Base-by-base conservation (phyloP, 495 filamentous ascomycete genomes). In the Daldinia concentrica region DNA sequence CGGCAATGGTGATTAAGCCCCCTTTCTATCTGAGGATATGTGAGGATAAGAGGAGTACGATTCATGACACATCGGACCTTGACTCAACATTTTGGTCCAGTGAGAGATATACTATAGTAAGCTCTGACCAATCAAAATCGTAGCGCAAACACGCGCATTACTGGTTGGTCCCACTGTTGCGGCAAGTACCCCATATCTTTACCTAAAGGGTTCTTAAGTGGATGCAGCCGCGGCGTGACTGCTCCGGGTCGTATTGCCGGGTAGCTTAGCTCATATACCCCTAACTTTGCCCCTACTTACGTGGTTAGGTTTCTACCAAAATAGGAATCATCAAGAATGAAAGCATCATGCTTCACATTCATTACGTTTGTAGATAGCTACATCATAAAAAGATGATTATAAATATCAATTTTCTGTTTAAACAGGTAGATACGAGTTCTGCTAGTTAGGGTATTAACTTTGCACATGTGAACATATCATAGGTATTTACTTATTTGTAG, bases 21-120 rank as follows among this genome's bases (percentile, higher is more conserved):
- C 50, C 12, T 54, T 54, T 11, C 6, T 29, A 30, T 30, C 27
- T 54, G 12, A 0, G 3, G 34, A 36, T 51, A 5, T 32, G 6
- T 32, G 7, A 30, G 50, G 26, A 30, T 57, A 19, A 36, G 27
- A 32, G 7, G 54, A 30, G 37, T 54, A 43, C 63, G 62, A 73
- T 66, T 74, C 68, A 73, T 79, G 74, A 79, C 75, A 75, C 73
- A 76, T 74, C 36, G 48, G 30, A 37, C 11, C 50, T 63, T 68
- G 68, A 70, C 68, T 70, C 56, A 56, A 64, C 15, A 36, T 32
- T 57, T 57, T 11, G n/a, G 9, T n/a, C 15, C n/a, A 55, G 26
- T 43, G 34, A 30, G 26, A 64, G 50, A 66, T 67, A 30, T 24
- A n/a, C n/a, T n/a, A n/a, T n/a, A n/a, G n/a, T n/a, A 39, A 57